Percentiles rank a stretch among this genome's conserved stretches.
Evolutionary conservation across 2,329 filamentous ascomycete species (phyloP).

Genomic region (Fusarium mangiferae): DNA sequence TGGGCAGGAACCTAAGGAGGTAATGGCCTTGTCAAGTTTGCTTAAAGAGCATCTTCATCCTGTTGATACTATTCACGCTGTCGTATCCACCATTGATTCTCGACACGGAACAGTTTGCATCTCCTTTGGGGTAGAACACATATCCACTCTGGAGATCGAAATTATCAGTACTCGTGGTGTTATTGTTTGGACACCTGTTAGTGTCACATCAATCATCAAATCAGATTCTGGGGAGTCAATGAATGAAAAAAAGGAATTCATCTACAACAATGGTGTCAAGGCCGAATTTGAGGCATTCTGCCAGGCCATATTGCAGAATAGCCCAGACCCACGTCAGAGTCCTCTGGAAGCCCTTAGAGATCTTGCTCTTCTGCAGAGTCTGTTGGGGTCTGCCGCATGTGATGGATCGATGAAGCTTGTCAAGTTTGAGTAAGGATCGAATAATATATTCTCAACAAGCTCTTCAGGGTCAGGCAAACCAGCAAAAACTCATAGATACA

Average conservation of each 20-base stretch:
- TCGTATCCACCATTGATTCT: neutral
- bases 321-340: neutral
- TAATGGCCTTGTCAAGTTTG: slow-evolving; percentile 9
- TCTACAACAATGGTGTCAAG: neutral
- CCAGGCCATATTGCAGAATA: neutral
- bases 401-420: neutral
- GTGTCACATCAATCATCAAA: neutral
- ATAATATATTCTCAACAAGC: neutral
- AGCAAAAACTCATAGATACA: neutral
- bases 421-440: neutral
- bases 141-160: neutral
- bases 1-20: neutral
- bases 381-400: neutral
- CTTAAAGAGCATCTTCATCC: slow-evolving; percentile 11
- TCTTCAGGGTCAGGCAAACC: neutral
- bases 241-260: neutral
- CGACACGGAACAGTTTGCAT: neutral
- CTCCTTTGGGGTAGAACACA: neutral
- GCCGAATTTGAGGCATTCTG: neutral
- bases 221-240: neutral
- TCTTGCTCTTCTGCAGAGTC: neutral
- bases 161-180: neutral
- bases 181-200: neutral
- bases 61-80: slow-evolving; percentile 11
- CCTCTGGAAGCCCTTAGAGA: neutral